phyloP scores from a whole-genome alignment of 179 eudicot genomes.

The Heliamphora pulchella region DNA sequence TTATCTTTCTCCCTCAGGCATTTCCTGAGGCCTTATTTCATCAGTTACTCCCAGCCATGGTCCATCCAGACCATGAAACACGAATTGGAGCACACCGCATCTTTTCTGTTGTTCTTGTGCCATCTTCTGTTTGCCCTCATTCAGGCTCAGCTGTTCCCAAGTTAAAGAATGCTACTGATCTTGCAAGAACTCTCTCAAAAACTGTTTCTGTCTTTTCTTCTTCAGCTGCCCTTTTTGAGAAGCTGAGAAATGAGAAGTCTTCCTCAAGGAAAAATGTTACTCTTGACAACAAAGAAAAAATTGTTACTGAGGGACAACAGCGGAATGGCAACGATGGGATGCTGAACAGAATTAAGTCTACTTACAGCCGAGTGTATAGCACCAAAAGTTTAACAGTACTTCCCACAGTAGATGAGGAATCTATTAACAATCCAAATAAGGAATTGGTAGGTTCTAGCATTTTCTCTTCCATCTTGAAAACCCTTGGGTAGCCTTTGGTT shows the following conservation, averaged over 20 bases:
- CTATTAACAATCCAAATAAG: constrained; percentile 27
- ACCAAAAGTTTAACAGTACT: constrained; percentile 30
- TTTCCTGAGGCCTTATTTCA: constrained; percentile 76
- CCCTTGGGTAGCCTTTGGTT: neutral
- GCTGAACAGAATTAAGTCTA: constrained; percentile 62
- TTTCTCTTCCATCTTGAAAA: constrained; percentile 1
- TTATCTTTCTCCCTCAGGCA: constrained; percentile 19
- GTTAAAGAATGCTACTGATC: constrained; percentile 33
- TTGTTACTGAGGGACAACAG: constrained; percentile 31
- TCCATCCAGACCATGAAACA: constrained; percentile 68
- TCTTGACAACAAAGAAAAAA: constrained; percentile 37
- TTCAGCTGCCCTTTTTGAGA: constrained; percentile 72
- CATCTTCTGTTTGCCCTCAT: constrained; percentile 61
- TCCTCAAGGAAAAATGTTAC: constrained; percentile 20
- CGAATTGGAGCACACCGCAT: constrained; percentile 62
- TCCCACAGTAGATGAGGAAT: constrained; percentile 29
- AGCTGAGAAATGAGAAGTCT: constrained; percentile 48
- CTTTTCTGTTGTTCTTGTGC: constrained; percentile 70
- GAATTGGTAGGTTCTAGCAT: constrained; percentile 41
- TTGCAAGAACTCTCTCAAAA: constrained; percentile 83
- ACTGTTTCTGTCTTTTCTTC: constrained; percentile 50
- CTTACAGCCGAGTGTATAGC: constrained; percentile 61
- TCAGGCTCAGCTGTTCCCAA: constrained; percentile 26
- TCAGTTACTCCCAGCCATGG: constrained; percentile 74
- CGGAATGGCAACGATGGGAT: constrained; percentile 41